phyloP scores from a whole-genome alignment of 1,284 basidiomycete species.

The Wallemia hederae region DNA sequence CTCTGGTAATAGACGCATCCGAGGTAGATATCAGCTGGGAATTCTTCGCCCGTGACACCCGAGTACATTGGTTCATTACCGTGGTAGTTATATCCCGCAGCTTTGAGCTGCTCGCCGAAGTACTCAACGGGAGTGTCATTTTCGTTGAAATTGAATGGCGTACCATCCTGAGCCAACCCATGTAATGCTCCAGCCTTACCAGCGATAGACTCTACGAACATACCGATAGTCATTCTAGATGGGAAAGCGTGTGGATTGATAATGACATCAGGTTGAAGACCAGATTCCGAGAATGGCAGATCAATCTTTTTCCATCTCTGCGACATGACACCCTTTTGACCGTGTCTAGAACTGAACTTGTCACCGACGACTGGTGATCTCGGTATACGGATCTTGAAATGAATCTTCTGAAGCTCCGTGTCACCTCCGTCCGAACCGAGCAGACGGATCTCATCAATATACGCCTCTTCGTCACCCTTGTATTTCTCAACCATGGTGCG shows the following conservation, averaged over 20 bases:
- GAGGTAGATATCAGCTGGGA: slow-evolving; percentile 92
- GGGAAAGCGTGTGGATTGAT: slow-evolving; percentile 99
- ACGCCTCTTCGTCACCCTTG: slow-evolving; percentile 81
- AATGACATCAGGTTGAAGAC: slow-evolving; percentile 96
- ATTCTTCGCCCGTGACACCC: slow-evolving; percentile 93
- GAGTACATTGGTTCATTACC: slow-evolving; percentile 99
- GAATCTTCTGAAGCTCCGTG: slow-evolving; percentile 66
- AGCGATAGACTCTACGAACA: slow-evolving; percentile 97
- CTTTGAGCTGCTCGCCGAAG: slow-evolving; percentile 80
- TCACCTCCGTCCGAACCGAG: slow-evolving; percentile 73
- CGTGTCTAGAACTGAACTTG: slow-evolving; percentile 96
- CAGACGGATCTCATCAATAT: slow-evolving; percentile 72
- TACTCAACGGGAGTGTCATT: slow-evolving; percentile 85
- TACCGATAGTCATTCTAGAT: slow-evolving; percentile 98
- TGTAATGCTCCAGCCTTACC: slow-evolving; percentile 97
- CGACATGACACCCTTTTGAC: slow-evolving; percentile 97
- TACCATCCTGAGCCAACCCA: slow-evolving; percentile 89
- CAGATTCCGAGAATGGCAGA: slow-evolving; percentile 97
- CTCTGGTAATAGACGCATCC: slow-evolving; percentile 97
- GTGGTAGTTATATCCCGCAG: slow-evolving; percentile 93
- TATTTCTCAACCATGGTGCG: slow-evolving; percentile 72
- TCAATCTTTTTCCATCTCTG: slow-evolving; percentile 96
- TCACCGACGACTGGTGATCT: slow-evolving; percentile 94
- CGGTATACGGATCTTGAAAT: slow-evolving; percentile 75
- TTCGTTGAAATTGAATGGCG: slow-evolving; percentile 89